Base-by-base conservation (phyloP, 148 eudicot species). In the Chenopodium quinoa region DNA sequence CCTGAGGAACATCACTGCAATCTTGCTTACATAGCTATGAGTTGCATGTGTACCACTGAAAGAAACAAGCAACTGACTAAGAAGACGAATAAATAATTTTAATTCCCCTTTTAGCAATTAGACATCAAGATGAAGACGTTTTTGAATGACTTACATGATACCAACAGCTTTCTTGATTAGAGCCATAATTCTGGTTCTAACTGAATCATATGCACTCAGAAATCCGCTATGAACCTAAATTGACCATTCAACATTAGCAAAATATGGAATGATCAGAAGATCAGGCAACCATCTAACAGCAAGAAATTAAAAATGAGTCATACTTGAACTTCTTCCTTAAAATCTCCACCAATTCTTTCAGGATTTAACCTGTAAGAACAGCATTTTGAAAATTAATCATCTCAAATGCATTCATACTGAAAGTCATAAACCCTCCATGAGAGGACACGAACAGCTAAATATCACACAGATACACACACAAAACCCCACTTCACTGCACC, bases 291-390 rank as follows among this genome's bases (percentile, higher is more conserved):
- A 67, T 67, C 69, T 64, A 77, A 25, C 19, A 8, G 81, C 73
- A 16, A 80, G 25, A 62, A 47, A 32, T 56, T 27, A 48, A 77
- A 63, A 73, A 50, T 47, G 76, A 27, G 46, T 65, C 80, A 75
- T 88, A 93, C 99, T 87, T 96, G 99, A 89, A 96, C 89, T 91
- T 96, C 99, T 86, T 92, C 86, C 88, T 88, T 96, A 88, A 92
- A 93, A 83, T 96, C 95, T 71, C 98, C 97, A 83, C 98, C 98
- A 74, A 93, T 91, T 86, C 98, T 89, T 87, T 93, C 99, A 58
- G 99, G 99, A 78, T 96, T 96, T 81, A 96, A 83, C 88, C 99
- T 96, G 76, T 29, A 86, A 62, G 70, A 82, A 79, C 77, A 79
- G 62, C 78, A 77, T 40, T 12, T 40, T 47, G 27, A 32, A 23